These are phyloP conservation scores for Penicillium paradoxum DNA, from an alignment of 495 filamentous ascomycete genomes.

Conservation along the genomic window DNA sequence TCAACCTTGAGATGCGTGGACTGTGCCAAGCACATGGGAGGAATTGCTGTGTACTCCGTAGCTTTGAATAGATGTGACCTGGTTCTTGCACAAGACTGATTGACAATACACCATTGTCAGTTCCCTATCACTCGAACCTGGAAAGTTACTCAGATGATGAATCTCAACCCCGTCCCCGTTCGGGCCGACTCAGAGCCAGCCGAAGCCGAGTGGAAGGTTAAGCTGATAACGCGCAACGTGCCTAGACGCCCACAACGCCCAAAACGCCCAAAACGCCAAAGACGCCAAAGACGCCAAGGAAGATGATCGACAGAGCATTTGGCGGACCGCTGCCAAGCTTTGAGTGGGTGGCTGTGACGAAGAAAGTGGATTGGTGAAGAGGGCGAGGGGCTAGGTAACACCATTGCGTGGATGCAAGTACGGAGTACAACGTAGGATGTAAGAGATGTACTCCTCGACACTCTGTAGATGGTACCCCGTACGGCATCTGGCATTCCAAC, in stretches of 20 bases:
- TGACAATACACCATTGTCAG: background rate
- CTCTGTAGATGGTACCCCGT: background rate
- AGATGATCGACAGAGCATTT: constrained; percentile 34
- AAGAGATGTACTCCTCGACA: no score
- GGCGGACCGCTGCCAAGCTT: constrained; percentile 39
- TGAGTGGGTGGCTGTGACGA: constrained; percentile 23
- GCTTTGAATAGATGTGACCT: background rate
- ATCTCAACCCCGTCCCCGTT: constrained; percentile 6
- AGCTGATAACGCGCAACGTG: constrained; percentile 17
- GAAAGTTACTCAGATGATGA: constrained; percentile 14
- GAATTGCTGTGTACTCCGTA: background rate
- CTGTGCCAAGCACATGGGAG: constrained; percentile 10
- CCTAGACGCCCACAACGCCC: constrained; percentile 4
- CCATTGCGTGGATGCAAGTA: constrained; percentile 5
- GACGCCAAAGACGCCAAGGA: constrained; percentile 23
- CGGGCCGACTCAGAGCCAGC: constrained; percentile 7
- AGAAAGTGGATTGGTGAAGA: background rate
- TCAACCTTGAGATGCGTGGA: background rate
- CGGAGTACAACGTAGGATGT: background rate
- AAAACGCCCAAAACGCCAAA: no score
- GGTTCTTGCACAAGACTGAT: background rate
- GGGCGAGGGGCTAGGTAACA: background rate
- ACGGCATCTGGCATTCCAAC: no score
- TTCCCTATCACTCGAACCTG: background rate
- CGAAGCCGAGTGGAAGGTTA: constrained; percentile 1